These are phyloP conservation scores for Tricholoma bakamatsutake DNA, from an alignment of 768 basidiomycete species.

Conservation along the genomic window DNA sequence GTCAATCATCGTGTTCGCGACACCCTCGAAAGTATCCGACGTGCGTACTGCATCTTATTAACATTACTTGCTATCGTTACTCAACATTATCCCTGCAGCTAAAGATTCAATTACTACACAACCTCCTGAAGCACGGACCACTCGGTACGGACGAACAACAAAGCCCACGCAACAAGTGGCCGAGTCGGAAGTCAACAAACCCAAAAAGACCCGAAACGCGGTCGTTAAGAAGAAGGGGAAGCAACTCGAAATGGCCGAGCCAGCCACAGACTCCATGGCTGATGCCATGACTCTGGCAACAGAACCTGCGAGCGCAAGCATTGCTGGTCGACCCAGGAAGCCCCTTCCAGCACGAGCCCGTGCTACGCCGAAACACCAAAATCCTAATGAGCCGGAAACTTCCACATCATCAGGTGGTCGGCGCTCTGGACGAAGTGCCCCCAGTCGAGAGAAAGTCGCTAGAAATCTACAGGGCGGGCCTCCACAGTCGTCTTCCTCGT, in stretches of 20 bases:
- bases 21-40: neutral
- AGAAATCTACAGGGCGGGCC: too few species aligned
- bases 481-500: neutral
- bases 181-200: neutral
- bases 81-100: neutral
- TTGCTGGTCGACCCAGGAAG: neutral
- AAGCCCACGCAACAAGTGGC: neutral
- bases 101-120: neutral
- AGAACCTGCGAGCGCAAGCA: neutral
- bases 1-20: constrained; percentile 1
- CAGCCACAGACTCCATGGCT: neutral
- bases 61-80: neutral
- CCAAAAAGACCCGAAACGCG: too few species aligned
- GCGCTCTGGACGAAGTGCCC: neutral
- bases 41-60: neutral
- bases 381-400: neutral
- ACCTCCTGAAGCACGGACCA: neutral
- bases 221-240: neutral
- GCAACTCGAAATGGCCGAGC: neutral
- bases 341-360: neutral
- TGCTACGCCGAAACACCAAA: neutral
- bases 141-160: neutral
- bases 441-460: neutral
- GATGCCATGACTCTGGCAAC: neutral
- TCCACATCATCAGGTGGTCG: neutral